phyloP scores from a whole-genome alignment of 2,329 filamentous ascomycete species.

The Pseudogymnoascus sp. region DNA sequence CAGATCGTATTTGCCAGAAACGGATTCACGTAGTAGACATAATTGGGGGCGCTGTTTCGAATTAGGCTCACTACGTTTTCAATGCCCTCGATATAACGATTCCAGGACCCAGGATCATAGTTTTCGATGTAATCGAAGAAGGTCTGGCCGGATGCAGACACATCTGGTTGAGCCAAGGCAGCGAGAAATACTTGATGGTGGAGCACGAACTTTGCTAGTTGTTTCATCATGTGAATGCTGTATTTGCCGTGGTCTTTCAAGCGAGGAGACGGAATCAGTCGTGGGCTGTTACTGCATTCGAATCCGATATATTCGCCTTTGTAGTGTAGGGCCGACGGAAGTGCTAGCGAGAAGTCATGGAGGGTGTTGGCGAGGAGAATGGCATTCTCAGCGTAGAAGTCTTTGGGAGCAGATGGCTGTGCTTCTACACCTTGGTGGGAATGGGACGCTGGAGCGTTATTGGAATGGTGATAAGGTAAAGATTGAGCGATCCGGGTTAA shows the following conservation, averaged over 20 bases:
- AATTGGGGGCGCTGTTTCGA: constrained; percentile 9
- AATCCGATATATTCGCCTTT: constrained; percentile 12
- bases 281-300: neutral
- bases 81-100: constrained; percentile 13
- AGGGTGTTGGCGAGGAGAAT: constrained; percentile 12
- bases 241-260: constrained; percentile 11
- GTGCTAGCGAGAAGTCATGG: constrained; percentile 12
- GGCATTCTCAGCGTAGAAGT: neutral
- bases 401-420: neutral
- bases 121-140: neutral
- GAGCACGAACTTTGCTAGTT: constrained; percentile 16
- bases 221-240: constrained; percentile 16
- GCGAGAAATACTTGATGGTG: constrained; percentile 13
- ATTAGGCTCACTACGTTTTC: constrained; percentile 13
- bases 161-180: neutral
- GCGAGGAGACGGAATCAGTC: neutral
- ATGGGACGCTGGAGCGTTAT: neutral
- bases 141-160: neutral
- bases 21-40: constrained; percentile 15
- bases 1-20: constrained; percentile 17
- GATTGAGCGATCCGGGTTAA: constrained; percentile 31
- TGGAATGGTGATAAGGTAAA: constrained; percentile 18
- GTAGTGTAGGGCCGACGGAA: constrained; percentile 10
- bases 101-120: constrained; percentile 11
- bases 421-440: neutral